Conservation (phyloP, 2,329 filamentous ascomycete genomes). For the Pseudogymnoascus sp. region DNA sequence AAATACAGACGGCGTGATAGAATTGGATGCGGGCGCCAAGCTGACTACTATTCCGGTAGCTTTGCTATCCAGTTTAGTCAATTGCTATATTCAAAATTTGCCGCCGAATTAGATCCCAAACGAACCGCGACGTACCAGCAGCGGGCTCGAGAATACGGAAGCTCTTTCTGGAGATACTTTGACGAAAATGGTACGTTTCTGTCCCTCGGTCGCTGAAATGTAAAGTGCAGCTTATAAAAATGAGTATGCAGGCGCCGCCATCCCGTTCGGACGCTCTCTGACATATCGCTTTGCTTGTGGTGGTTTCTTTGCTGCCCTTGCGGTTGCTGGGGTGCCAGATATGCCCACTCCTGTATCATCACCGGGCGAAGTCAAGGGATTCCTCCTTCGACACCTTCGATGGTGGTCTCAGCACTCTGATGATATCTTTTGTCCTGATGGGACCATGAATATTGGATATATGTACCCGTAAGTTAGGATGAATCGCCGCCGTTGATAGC, state of each 20-base stretch:
- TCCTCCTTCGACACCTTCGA: slow-evolving; percentile 39
- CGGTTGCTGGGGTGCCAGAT: slow-evolving; percentile 31
- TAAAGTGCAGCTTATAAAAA: not conserved
- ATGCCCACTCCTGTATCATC: slow-evolving; percentile 31
- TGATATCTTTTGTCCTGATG: slow-evolving; percentile 39
- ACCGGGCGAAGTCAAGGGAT: slow-evolving; percentile 37
- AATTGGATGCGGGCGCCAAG: slow-evolving; percentile 25
- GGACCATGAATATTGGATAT: slow-evolving; percentile 41
- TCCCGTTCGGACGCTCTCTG: slow-evolving; percentile 41
- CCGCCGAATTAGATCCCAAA: slow-evolving; percentile 31
- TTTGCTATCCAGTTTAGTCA: slow-evolving; percentile 45
- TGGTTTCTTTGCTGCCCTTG: slow-evolving; percentile 39
- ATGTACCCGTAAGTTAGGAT: slow-evolving; percentile 18
- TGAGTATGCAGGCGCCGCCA: slow-evolving; percentile 34
- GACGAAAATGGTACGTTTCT: slow-evolving; percentile 31
- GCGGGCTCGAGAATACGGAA: slow-evolving; percentile 33
- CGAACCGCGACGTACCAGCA: slow-evolving; percentile 31
- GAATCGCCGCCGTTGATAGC: slow-evolving; percentile 9
- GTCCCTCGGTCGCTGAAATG: not conserved
- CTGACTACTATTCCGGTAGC: slow-evolving; percentile 44
- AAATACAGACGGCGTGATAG: not conserved
- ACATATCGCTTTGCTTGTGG: slow-evolving; percentile 43
- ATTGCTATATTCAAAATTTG: slow-evolving; percentile 37
- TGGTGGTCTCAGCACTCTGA: slow-evolving; percentile 37
- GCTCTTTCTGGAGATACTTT: slow-evolving; percentile 39